Evolutionary conservation across 2,329 filamentous ascomycete species (phyloP).

Genomic region (Colletotrichum tabaci): DNA sequence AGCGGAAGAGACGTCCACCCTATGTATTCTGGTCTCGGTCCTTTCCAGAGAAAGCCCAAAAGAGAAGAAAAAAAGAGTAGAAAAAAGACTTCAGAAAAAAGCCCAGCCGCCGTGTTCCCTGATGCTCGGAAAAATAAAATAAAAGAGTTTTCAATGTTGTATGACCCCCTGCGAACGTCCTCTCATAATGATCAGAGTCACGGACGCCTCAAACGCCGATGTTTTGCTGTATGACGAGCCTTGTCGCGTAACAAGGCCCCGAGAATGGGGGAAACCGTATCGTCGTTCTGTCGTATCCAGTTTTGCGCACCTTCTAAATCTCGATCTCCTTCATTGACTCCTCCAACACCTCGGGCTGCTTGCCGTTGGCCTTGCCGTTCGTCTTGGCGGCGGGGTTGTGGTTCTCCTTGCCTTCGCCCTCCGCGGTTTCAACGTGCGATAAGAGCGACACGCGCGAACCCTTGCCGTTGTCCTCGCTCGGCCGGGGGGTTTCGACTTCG

Average conservation of each 20-base stretch:
- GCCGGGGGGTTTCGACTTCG: slow-evolving; percentile 69
- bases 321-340: slow-evolving; percentile 75
- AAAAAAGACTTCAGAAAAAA: slow-evolving; percentile 36
- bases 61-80: slow-evolving; percentile 20
- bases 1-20: slow-evolving; percentile 28
- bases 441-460: slow-evolving; percentile 52
- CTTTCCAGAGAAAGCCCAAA: slow-evolving; percentile 42
- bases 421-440: slow-evolving; percentile 53
- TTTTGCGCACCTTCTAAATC: slow-evolving; percentile 60
- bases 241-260: slow-evolving; percentile 38
- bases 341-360: slow-evolving; percentile 60
- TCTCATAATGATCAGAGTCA: slow-evolving; percentile 41
- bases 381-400: slow-evolving; percentile 50
- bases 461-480: slow-evolving; percentile 60
- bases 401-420: slow-evolving; percentile 58
- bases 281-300: slow-evolving; percentile 47
- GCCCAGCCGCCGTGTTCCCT: slow-evolving; percentile 39
- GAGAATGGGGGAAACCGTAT: slow-evolving; percentile 43
- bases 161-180: slow-evolving; percentile 42
- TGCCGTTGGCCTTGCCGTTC: slow-evolving; percentile 60
- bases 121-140: slow-evolving; percentile 34
- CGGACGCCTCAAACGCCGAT: slow-evolving; percentile 44
- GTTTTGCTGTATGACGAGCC: slow-evolving; percentile 42
- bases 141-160: slow-evolving; percentile 40
- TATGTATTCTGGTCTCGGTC: slow-evolving; percentile 35